Evolutionary conservation across 495 filamentous ascomycete species (phyloP).

Genomic region (Trichoderma reesei): DNA sequence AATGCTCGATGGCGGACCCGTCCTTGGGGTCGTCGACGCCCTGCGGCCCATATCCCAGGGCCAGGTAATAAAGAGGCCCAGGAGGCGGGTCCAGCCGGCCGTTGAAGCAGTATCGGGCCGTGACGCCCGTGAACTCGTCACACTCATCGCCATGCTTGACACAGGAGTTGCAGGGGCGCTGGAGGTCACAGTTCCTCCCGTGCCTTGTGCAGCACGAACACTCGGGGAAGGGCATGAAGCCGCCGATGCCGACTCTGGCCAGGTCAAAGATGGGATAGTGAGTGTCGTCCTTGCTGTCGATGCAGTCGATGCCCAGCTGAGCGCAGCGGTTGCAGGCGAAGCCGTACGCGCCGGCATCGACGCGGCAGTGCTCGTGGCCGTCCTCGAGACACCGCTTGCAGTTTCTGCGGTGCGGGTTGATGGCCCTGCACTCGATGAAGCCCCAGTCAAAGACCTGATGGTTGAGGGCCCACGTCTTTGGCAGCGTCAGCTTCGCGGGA

Average conservation of each 20-base stretch:
- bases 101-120: neutral
- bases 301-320: neutral
- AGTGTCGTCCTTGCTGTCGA: neutral
- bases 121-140: neutral
- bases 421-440: neutral
- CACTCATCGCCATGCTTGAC: neutral
- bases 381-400: neutral
- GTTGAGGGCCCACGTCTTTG: neutral
- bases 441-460: neutral
- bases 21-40: neutral
- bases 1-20: neutral
- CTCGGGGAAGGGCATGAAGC: neutral
- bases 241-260: neutral
- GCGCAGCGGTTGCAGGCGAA: neutral
- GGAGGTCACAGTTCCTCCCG: neutral
- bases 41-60: neutral
- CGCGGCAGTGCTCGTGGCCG: neutral
- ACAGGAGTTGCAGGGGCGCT: neutral
- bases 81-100: neutral
- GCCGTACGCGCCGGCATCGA: neutral
- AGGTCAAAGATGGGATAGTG: neutral
- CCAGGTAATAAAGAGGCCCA: conserved; percentile 1
- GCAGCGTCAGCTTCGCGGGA: neutral
- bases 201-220: neutral
- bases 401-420: neutral